These are phyloP conservation scores for Sphagnum fallax DNA, from an alignment of 228 moss, liverwort and hornwort species.

Conservation along the genomic window DNA sequence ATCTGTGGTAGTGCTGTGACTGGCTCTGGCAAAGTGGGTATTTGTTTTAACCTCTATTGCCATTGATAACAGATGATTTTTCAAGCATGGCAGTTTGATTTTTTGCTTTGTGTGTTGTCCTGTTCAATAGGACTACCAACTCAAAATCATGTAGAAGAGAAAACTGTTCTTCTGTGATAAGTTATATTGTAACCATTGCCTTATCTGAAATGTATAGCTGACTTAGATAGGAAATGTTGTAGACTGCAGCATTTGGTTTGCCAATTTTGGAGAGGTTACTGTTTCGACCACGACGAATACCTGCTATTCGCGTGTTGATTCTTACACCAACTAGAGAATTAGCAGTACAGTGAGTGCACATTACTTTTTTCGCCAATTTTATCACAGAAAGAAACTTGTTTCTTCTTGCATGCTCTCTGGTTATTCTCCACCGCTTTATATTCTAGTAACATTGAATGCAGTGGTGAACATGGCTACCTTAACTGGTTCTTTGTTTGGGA, in stretches of 20 bases:
- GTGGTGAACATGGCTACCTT: too few relatives aligned
- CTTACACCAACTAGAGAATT: slow-evolving; percentile 96
- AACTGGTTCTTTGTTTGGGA: neutral
- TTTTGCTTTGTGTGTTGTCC: neutral
- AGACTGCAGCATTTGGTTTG: slow-evolving; percentile 97
- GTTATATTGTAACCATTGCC: too few relatives aligned
- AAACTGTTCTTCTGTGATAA: too few relatives aligned
- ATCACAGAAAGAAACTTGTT: too few relatives aligned
- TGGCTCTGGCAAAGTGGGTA: slow-evolving; percentile 92
- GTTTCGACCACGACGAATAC: slow-evolving; percentile 80
- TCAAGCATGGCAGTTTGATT: too few relatives aligned
- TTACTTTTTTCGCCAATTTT: too few relatives aligned
- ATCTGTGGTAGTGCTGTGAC: slow-evolving; percentile 99
- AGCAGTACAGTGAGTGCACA: slow-evolving; percentile 80
- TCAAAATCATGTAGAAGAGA: too few relatives aligned
- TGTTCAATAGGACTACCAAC: neutral
- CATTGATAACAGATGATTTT: too few relatives aligned
- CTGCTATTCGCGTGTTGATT: slow-evolving; percentile 94
- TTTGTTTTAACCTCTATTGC: neutral
- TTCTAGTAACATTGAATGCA: too few relatives aligned
- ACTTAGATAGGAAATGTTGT: slow-evolving; percentile 2
- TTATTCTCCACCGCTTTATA: too few relatives aligned
- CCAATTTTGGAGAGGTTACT: slow-evolving; percentile 88
- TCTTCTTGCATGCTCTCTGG: too few relatives aligned
- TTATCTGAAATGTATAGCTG: too few relatives aligned